Base-by-base conservation (phyloP, 208 protist species). In the Wallacemonas rigidus region DNA sequence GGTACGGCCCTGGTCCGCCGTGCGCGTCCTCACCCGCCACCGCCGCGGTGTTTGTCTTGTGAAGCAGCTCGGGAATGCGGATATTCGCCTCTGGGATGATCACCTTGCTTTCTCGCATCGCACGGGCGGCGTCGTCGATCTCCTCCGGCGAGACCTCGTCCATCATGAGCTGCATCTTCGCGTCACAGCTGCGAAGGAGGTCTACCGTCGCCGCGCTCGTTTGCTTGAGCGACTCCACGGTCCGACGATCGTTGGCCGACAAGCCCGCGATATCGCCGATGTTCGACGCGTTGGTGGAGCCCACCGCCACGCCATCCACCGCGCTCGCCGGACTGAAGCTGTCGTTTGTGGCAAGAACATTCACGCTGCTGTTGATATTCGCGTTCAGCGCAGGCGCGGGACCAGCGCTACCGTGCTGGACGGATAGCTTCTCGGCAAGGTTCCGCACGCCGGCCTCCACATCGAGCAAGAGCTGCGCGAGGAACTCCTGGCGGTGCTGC, bases 391-490 rank as follows among this genome's bases (percentile, higher is more conserved):
- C 39, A 4, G 51, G 53, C 14, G 26, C 39, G 12, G 69, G 50
- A 11, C 41, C 69, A 7, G 41, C 39, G 55, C 67, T 62, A 40
- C 53, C 67, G 57, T 64, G 63, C 72, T 56, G 60, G 2, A 72
- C 55, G 3, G 60, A 67, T 17, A 98, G 76, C 80, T 96, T 98
- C 67, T 97, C 90, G 11, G 83, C 83, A 17, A 98, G 80, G 67
- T 96, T 91, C 64, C 95, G 88, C 36, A 98, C 85, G 36, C 96
- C 96, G 2, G 89, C 80, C 67, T 96, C 93, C 15, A 97, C 83
- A 74, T 96, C 86, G 47, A 96, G 65, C 14, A 98, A 76, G 14
- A 94, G 67, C 67, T 93, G 82, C 26, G 81, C 77, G 50, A 98
- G 77, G 6, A 53, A 17, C 67, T 97, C 86, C 73, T 94, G 93